Conservation (phyloP, 805 yeast species). For the Myxozyma kluyveri region DNA sequence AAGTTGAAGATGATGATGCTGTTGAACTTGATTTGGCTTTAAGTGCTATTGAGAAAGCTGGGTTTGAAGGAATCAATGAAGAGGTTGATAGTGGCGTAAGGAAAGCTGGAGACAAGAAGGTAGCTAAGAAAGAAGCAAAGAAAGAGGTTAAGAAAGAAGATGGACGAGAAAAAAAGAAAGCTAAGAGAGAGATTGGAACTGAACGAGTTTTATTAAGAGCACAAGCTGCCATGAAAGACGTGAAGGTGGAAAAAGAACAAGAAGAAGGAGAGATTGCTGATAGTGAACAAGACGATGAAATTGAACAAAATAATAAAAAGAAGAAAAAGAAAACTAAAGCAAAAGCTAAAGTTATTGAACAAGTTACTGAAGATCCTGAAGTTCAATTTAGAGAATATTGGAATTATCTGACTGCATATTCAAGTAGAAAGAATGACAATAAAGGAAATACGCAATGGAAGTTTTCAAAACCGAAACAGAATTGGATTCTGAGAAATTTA, state of each 20-base stretch:
- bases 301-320: neutral
- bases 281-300: neutral
- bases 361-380: neutral
- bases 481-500: constrained; percentile 19
- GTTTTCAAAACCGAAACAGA: constrained; percentile 24
- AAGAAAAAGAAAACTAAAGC: neutral
- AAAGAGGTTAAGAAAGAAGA: neutral
- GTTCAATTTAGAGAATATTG: constrained; percentile 3
- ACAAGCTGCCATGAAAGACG: neutral
- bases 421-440: neutral
- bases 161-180: neutral
- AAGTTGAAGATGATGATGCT: constrained; percentile 1
- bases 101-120: neutral
- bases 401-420: constrained; percentile 7
- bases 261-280: neutral
- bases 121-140: neutral
- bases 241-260: neutral
- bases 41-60: neutral
- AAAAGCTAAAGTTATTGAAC: neutral
- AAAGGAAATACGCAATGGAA: too few species aligned
- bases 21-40: neutral
- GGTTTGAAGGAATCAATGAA: neutral
- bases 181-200: neutral
- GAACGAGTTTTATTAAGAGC: neutral
- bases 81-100: neutral